These are phyloP conservation scores for Russula sp. DNA, from an alignment of 768 basidiomycete species.

Conservation along the genomic window DNA sequence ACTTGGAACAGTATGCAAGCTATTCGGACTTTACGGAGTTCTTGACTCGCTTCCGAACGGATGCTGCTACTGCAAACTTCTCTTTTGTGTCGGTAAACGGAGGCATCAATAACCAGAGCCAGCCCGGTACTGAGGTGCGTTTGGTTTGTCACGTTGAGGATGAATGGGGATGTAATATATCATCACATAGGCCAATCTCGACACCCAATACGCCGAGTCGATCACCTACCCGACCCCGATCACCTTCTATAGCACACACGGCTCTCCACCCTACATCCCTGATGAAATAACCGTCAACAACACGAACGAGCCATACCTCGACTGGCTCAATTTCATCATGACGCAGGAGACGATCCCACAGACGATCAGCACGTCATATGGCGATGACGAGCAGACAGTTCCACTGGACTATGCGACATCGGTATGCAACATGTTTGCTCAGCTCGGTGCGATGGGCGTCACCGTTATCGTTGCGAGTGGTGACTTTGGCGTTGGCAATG, in stretches of 20 bases:
- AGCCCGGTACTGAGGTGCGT: slow-evolving; percentile 56
- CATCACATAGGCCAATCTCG: slow-evolving; percentile 36
- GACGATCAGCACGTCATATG: slow-evolving; percentile 61
- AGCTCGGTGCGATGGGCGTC: slow-evolving; percentile 57
- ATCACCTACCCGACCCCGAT: slow-evolving; percentile 54
- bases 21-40: slow-evolving; percentile 52
- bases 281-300: slow-evolving; percentile 44
- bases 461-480: slow-evolving; percentile 64
- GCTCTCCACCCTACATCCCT: slow-evolving; percentile 58
- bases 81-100: neutral
- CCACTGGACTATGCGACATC: slow-evolving; percentile 55
- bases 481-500: slow-evolving; percentile 60
- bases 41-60: slow-evolving; percentile 17
- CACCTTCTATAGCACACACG: slow-evolving; percentile 63
- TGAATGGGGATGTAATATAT: neutral
- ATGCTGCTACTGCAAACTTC: neutral
- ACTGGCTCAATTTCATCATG: slow-evolving; percentile 58
- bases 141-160: neutral
- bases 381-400: slow-evolving; percentile 56
- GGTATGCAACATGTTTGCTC: slow-evolving; percentile 61
- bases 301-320: slow-evolving; percentile 63
- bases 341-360: slow-evolving; percentile 49
- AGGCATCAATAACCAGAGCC: slow-evolving; percentile 34
- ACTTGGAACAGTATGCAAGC: slow-evolving; percentile 50
- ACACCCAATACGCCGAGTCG: slow-evolving; percentile 40